Evolutionary conservation across 1,284 basidiomycete species (phyloP), one percentile per base, ranked within the genome.

Genomic region (Ustanciosporium gigantosporum): DNA sequence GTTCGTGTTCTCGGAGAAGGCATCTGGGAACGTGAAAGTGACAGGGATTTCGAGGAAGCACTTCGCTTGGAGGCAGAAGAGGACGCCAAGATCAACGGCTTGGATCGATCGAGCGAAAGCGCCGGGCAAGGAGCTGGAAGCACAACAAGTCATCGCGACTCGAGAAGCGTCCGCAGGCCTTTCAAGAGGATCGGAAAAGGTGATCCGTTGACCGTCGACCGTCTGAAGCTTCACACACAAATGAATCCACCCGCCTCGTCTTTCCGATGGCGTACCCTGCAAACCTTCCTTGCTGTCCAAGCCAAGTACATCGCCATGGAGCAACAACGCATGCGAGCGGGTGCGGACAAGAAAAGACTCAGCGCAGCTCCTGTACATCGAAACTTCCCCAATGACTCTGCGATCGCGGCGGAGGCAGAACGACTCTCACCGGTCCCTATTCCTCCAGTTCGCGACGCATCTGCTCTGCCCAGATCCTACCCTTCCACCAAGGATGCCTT

Each of bases 21-120:
- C 0, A 83, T 89, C 14, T 98, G 94, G 94, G 91, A 90, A 1
- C 83, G 95, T 27, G 87, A 88, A 68, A 92, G 89, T 75, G 94
- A 98, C 76, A 85, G 82, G 6, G 82, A 84, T 29, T 94, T 86
- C 61, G 84, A 89, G 36, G 91, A 97, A 36, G 82, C 94, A 23
- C 81, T 87, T 62, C 81, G 83, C 59, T 81, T 85, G 55, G 93
- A 96, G 75, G 80, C 64, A 43, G 60, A 73, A 55, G 58, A 61
- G 39, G 46, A 59, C 31, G 37, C 49, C 17, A 45, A 40, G 21
- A 41, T 27, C 11, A 41, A 21, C n/a, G 31, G 49, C 21, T 15
- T 25, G 20, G 3, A 36, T 34, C 32, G 31, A 21, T 32, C 32
- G 5, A 40, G 35, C 29, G 44, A 36, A 20, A 43, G 48, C 42